Conservation (phyloP, 371 early-diverging fungal species). For the Apophysomyces sp. region DNA sequence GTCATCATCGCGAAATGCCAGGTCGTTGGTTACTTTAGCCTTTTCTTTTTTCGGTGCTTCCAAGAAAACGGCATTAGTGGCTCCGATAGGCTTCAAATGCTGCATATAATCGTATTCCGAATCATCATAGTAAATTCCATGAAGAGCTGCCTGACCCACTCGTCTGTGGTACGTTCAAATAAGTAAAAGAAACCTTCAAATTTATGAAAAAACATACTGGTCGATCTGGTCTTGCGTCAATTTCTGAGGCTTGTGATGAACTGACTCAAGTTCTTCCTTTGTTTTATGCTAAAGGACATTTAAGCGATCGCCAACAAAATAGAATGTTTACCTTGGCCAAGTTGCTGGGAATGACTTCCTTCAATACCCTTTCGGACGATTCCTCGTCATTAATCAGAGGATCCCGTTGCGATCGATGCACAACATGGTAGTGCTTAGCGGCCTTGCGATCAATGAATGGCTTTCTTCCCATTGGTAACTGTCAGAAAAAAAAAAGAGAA, state of each 20-base stretch:
- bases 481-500: slow-evolving; percentile 11
- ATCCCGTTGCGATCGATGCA: slow-evolving; percentile 96
- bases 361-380: slow-evolving; percentile 80
- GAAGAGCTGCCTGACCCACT: slow-evolving; percentile 74
- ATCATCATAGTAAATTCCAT: slow-evolving; percentile 89
- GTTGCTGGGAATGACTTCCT: slow-evolving; percentile 73
- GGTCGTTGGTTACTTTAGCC: slow-evolving; percentile 20
- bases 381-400: slow-evolving; percentile 84
- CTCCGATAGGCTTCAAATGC: slow-evolving; percentile 89
- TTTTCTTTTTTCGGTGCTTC: slow-evolving; percentile 60
- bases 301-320: background rate
- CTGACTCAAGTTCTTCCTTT: slow-evolving; percentile 36
- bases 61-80: slow-evolving; percentile 77
- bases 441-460: slow-evolving; percentile 86
- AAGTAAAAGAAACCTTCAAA: background rate
- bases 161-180: slow-evolving; percentile 33
- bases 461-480: slow-evolving; percentile 67
- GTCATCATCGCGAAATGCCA: slow-evolving; percentile 18
- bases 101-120: slow-evolving; percentile 90
- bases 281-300: slow-evolving; percentile 34
- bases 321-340: slow-evolving; percentile 50
- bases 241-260: slow-evolving; percentile 32
- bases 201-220: slow-evolving; percentile 19
- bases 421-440: slow-evolving; percentile 85
- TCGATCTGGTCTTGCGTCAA: slow-evolving; percentile 52